Base-by-base conservation (phyloP, 177 flowering plant species). In the Telopea speciosissima region DNA sequence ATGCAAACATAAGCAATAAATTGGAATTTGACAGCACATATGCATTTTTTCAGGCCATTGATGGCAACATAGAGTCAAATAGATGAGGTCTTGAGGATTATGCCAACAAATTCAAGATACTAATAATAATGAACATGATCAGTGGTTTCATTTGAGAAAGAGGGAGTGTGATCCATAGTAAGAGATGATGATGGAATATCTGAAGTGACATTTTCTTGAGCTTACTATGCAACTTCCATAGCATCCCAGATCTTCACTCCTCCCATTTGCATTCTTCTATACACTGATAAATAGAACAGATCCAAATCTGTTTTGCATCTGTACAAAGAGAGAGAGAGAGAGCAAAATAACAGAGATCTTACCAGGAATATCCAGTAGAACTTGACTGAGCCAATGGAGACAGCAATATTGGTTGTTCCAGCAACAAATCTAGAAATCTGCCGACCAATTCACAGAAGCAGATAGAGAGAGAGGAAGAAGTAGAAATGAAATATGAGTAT, bases 161-260 rank as follows among this genome's bases (percentile, higher is more conserved):
- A 52, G 97, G 75, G 62, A 89, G 90, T 56, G 89, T 79, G 66
- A 83, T 90, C 88, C 66, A 90, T 76, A 72, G 82, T 71, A 79
- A 83, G 79, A 54, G 83, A 69, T 10, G 95, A 94, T 7, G 78
- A 77, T 8, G 72, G 84, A 42, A 86, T 76, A 19, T 77, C 79
- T 21, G 79, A 69, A 69, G 54, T 65, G 26, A 67, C 31, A 62
- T 68, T 71, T 59, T 69, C 70, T 24, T 76, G 67, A 75, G 84
- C 79, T 79, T 74, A 83, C 31, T 69, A 82, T 23, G 86, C 82
- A 58, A 78, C 85, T 70, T 83, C 87, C 80, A 81, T 78, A 76
- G 83, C 86, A 83, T 81, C 63, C 82, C 85, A 82, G 79, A 83
- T 81, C 56, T 81, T 74, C 69, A 61, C 84, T 14, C 81, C 90